Base-by-base conservation (phyloP, 2,329 filamentous ascomycete species). In the Mycogone perniciosa region DNA sequence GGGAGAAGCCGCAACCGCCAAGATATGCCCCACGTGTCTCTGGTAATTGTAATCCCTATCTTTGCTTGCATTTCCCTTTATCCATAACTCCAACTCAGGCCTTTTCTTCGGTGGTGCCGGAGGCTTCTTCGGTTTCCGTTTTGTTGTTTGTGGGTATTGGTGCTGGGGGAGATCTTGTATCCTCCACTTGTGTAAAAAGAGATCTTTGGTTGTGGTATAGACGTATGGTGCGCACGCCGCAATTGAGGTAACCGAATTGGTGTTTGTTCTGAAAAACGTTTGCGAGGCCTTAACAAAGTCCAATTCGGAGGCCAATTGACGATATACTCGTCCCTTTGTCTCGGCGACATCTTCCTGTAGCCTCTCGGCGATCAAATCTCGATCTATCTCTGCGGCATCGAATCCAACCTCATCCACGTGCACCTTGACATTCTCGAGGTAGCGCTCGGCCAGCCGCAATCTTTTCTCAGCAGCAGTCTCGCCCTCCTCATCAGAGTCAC, bases 321-420 rank as follows among this genome's bases (percentile, higher is more conserved):
- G 81, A 71, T 96, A 97, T 45, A 96, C 79, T 60, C 86, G 86
- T 52, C 93, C 93, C 72, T 96, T 96, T 50, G 82, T 82, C 71
- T 96, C 93, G 47, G 93, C 85, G 40, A 93, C 88, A 66, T 97
- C 93, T 70, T 96, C 89, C 68, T 92, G 84, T 60, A 99, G 74
- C 60, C 91, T 77, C 67, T 95, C 88, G 39, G 92, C 90, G 61
- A 99, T 91, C 60, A 96, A 73, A 64, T 99, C 93, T 53, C 86
- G 80, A 71, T 97, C 93, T 52, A 99, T 88, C 48, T 97, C 89
- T 60, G 86, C 90, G 6, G 93, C 93, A 70, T 99, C 90, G 64
- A 97, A 99, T 37, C 90, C 93, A 43, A 63, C 60, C 57, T 89
- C 86, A 60, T 95, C 86, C 52, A 89, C 84, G 59, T 96, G 87